A percentile compares a stretch with the other conserved stretches of the same genome.
These are phyloP conservation scores for Candida koratica DNA, from an alignment of 805 yeast genomes.

Conservation along the genomic window DNA sequence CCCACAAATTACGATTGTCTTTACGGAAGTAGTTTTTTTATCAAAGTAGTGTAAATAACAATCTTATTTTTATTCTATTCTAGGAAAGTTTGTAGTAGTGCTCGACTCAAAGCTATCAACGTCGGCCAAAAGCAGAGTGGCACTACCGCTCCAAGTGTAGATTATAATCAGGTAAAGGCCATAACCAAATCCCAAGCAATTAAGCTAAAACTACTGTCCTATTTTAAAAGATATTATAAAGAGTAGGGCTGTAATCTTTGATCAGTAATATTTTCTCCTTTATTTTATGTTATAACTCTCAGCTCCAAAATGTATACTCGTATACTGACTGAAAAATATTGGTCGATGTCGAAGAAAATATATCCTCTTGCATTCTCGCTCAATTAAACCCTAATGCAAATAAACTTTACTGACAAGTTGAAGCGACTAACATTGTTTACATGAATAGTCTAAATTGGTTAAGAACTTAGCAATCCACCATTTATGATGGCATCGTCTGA, in stretches of 20 bases:
- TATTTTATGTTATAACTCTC: not conserved
- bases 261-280: not conserved
- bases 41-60: not conserved
- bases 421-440: not conserved
- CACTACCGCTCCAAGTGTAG: no score
- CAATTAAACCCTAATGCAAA: no score
- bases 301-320: not conserved
- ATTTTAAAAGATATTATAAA: not conserved
- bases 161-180: not conserved
- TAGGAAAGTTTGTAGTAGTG: not conserved
- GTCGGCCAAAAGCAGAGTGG: not conserved
- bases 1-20: no score
- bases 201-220: not conserved
- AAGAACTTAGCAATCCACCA: constrained; percentile 4
- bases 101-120: not conserved
- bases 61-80: not conserved
- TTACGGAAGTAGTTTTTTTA: no score
- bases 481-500: constrained; percentile 3
- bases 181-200: not conserved
- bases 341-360: not conserved
- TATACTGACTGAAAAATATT: not conserved
- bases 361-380: no score
- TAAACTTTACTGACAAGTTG: no score
- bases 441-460: constrained; percentile 2
- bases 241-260: not conserved